A percentile compares a stretch with the other conserved stretches of the same genome.
Evolutionary conservation across 2,329 filamentous ascomycete genomes (phyloP).

Genomic region (Ophiobolus disseminans): DNA sequence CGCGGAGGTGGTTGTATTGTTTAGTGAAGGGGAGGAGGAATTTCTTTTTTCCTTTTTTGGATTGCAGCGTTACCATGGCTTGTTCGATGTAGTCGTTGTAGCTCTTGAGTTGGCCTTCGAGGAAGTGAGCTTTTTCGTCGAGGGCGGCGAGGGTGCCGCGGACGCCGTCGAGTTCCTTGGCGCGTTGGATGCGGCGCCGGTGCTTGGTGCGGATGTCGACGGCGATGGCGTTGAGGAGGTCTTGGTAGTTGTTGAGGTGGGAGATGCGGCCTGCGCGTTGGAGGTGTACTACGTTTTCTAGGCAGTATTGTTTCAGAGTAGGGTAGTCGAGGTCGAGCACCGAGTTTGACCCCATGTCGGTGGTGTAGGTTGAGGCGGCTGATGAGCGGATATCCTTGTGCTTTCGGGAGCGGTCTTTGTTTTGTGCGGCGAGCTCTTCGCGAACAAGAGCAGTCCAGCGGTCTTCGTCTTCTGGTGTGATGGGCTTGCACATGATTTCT

Average conservation of each 20-base stretch:
- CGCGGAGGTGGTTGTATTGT: constrained; percentile 97
- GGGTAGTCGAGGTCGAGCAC: constrained; percentile 92
- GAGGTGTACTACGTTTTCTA: constrained; percentile 91
- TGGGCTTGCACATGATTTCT: constrained; percentile 91
- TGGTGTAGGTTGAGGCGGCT: constrained; percentile 82
- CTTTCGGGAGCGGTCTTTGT: constrained; percentile 59
- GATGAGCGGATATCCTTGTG: constrained; percentile 68
- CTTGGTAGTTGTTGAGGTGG: constrained; percentile 89
- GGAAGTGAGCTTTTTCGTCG: constrained; percentile 85
- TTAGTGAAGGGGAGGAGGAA: constrained; percentile 97
- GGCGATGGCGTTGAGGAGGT: constrained; percentile 96
- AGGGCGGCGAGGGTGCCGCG: constrained; percentile 76
- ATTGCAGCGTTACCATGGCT: constrained; percentile 95
- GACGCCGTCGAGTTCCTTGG: constrained; percentile 87
- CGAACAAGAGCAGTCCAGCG: constrained; percentile 83
- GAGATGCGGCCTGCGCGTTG: constrained; percentile 88
- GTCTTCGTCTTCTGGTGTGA: constrained; percentile 83
- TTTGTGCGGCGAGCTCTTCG: constrained; percentile 71
- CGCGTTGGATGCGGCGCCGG: constrained; percentile 85
- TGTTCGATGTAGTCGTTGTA: constrained; percentile 99
- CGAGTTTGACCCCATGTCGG: constrained; percentile 52
- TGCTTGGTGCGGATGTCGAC: constrained; percentile 98
- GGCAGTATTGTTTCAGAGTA: constrained; percentile 87
- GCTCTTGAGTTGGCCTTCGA: constrained; percentile 93
- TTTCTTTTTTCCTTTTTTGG: constrained; percentile 93